Percentiles rank a stretch among this genome's conserved stretches.
Conservation (phyloP, 2,329 filamentous ascomycete species). For the Trichoderma endophyticum region DNA sequence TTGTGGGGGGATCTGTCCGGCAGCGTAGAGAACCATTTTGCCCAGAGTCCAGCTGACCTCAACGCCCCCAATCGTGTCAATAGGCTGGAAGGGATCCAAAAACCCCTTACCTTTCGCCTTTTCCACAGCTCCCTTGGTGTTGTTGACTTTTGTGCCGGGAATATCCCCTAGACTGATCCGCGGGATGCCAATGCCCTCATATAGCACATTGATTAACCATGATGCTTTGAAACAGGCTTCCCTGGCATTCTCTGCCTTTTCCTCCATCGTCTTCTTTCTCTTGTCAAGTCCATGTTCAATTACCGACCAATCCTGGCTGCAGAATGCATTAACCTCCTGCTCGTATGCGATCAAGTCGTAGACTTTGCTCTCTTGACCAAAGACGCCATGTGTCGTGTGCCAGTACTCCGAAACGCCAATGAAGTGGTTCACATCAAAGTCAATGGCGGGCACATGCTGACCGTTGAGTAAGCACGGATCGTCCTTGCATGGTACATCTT, state of each 20-base stretch:
- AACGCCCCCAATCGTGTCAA: conserved; percentile 85
- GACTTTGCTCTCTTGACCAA: conserved; percentile 72
- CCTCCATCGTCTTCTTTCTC: conserved; percentile 71
- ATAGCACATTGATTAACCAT: conserved; percentile 94
- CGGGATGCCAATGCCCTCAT: conserved; percentile 93
- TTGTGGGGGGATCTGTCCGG: conserved; percentile 73
- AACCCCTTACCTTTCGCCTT: conserved; percentile 72
- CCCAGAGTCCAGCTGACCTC: conserved; percentile 98
- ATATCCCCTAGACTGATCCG: conserved; percentile 72
- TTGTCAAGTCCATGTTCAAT: conserved; percentile 65
- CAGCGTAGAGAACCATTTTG: conserved; percentile 92
- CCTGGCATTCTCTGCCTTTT: conserved; percentile 73
- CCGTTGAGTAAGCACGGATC: conserved; percentile 86
- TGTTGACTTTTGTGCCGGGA: conserved; percentile 56
- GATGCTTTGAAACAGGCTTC: conserved; percentile 97
- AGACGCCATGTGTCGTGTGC: conserved; percentile 96
- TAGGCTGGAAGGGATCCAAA: conserved; percentile 82
- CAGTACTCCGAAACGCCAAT: conserved; percentile 97
- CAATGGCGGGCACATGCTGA: conserved; percentile 88
- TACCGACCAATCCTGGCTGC: conserved; percentile 73
- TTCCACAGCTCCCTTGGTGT: conserved; percentile 66
- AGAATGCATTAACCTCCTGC: conserved; percentile 78
- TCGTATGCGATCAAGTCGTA: conserved; percentile 94
- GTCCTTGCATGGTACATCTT: conserved; percentile 80
- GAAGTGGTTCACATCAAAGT: conserved; percentile 97